Conservation (phyloP, 139 green algal species). For the Ulvella scutata region DNA sequence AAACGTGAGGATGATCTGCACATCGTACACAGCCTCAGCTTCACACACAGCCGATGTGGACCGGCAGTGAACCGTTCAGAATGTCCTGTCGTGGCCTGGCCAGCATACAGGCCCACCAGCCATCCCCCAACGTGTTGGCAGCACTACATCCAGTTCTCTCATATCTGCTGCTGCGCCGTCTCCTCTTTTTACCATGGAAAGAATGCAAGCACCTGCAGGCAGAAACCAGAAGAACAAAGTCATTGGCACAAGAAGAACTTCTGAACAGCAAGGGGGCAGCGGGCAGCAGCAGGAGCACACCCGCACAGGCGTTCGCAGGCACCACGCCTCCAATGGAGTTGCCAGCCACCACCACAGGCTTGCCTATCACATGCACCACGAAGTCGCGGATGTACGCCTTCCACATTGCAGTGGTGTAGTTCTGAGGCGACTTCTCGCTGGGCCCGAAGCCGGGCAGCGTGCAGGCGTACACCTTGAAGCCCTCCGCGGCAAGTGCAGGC, state of each 20-base stretch:
- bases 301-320: slow-evolving; percentile 37
- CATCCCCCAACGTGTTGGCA: too few relatives aligned
- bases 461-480: slow-evolving; percentile 59
- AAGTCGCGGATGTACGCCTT: slow-evolving; percentile 51
- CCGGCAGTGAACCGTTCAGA: too few relatives aligned
- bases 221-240: too few relatives aligned
- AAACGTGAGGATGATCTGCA: neutral
- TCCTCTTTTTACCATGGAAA: too few relatives aligned
- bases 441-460: slow-evolving; percentile 61
- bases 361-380: slow-evolving; percentile 47
- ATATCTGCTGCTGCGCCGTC: too few relatives aligned
- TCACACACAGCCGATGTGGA: too few relatives aligned
- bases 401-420: slow-evolving; percentile 75
- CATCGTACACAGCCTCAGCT: too few relatives aligned
- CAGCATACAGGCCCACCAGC: too few relatives aligned
- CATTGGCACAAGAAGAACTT: too few relatives aligned
- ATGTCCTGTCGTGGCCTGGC: too few relatives aligned
- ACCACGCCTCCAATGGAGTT: slow-evolving; percentile 96
- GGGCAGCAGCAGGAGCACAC: slow-evolving; percentile 37
- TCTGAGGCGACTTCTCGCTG: slow-evolving; percentile 70
- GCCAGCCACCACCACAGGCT: slow-evolving; percentile 67
- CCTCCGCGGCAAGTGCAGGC: slow-evolving; percentile 31
- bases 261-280: slow-evolving; percentile 57
- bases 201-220: too few relatives aligned
- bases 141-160: too few relatives aligned